A percentile compares a stretch with the other conserved stretches of the same genome.
phyloP scores from a whole-genome alignment of 73 alveolate species.

The Paramecium biaurelia region DNA sequence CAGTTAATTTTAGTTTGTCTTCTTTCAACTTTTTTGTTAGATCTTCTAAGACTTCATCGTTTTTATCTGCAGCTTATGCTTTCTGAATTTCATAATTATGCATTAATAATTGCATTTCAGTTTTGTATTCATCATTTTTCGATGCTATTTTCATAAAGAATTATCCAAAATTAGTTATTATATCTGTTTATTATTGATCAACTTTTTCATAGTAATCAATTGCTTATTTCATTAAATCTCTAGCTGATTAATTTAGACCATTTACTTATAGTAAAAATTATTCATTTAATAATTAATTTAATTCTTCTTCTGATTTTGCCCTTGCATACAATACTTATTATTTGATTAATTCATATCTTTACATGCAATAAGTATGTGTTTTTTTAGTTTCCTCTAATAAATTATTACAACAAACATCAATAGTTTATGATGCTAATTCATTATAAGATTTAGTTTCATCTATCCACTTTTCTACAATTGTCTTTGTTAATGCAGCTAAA shows the following conservation, averaged over 20 bases:
- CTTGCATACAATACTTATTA: conserved; percentile 32
- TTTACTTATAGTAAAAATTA: neutral
- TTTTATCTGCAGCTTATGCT: conserved; percentile 61
- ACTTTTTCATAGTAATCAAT: conserved; percentile 46
- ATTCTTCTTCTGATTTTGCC: conserved; percentile 46
- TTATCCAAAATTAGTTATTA: conserved; percentile 33
- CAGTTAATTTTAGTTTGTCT: conserved; percentile 15
- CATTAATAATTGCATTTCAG: conserved; percentile 11
- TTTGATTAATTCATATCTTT: conserved; percentile 10
- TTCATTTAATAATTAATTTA: conserved; percentile 19
- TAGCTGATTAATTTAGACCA: neutral
- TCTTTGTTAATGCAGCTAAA: conserved; percentile 15
- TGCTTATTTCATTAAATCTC: conserved; percentile 54
- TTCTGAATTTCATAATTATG: conserved; percentile 52
- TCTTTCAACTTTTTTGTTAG: conserved; percentile 3
- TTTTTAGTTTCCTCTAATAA: conserved; percentile 46
- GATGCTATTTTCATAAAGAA: conserved; percentile 49
- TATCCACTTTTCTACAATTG: conserved; percentile 56
- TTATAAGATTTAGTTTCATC: conserved; percentile 54
- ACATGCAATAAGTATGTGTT: neutral
- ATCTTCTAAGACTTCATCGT: conserved; percentile 52
- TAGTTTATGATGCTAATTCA: conserved; percentile 48
- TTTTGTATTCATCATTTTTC: conserved; percentile 63
- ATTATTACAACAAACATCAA: conserved; percentile 54
- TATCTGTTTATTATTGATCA: conserved; percentile 43